Evolutionary conservation across 2,329 filamentous ascomycete genomes (phyloP).

Genomic region (Ophiostoma tasmaniense): DNA sequence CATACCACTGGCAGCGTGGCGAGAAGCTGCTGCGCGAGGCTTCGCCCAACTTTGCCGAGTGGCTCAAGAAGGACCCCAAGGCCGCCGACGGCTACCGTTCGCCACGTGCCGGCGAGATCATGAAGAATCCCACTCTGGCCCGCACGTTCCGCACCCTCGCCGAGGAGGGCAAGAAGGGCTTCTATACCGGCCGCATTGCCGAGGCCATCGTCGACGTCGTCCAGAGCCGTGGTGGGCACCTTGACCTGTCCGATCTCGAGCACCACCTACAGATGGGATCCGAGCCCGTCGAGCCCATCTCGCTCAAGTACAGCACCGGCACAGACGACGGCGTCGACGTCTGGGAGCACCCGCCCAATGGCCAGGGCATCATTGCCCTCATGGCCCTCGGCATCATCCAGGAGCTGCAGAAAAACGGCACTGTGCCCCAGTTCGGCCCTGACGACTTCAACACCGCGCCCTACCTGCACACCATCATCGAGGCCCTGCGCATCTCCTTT

Average conservation of each 20-base stretch:
- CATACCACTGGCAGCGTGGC: constrained; percentile 56
- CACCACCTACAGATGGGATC: constrained; percentile 60
- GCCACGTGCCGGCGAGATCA: constrained; percentile 73
- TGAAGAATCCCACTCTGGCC: constrained; percentile 76
- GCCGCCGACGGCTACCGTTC: constrained; percentile 63
- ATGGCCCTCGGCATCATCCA: constrained; percentile 92
- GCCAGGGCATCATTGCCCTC: constrained; percentile 87
- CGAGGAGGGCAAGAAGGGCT: constrained; percentile 75
- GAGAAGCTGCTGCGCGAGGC: constrained; percentile 59
- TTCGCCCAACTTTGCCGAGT: constrained; percentile 78
- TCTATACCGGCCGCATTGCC: constrained; percentile 79
- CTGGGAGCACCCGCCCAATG: constrained; percentile 96
- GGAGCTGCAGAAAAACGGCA: constrained; percentile 66
- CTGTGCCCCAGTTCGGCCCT: constrained; percentile 61
- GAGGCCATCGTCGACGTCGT: constrained; percentile 73
- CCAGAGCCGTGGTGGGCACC: constrained; percentile 63
- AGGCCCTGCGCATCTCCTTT: constrained; percentile 81
- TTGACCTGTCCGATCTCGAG: constrained; percentile 72
- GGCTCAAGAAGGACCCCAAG: constrained; percentile 69
- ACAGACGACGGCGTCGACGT: constrained; percentile 56
- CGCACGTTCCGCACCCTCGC: constrained; percentile 73
- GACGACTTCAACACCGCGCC: constrained; percentile 71
- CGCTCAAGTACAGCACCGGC: constrained; percentile 53
- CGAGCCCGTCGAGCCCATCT: constrained; percentile 78
- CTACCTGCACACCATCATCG: constrained; percentile 80